phyloP scores from a whole-genome alignment of 2,329 filamentous ascomycete genomes.

The Zymoseptoria tritici region DNA sequence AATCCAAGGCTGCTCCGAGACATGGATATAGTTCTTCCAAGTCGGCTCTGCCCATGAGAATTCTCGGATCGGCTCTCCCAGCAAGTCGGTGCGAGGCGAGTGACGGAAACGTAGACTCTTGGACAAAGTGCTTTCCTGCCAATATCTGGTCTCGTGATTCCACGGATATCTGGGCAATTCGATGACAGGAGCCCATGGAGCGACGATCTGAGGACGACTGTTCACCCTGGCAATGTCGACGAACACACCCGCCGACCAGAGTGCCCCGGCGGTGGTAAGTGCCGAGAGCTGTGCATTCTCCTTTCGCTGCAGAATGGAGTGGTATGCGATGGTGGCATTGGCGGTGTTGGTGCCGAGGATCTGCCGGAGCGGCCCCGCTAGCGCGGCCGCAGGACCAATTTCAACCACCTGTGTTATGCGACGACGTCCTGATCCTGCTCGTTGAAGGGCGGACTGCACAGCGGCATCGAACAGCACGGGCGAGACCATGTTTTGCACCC shows the following conservation, averaged over 20 bases:
- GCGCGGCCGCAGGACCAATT: constrained; percentile 1
- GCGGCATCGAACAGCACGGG: constrained; percentile 4
- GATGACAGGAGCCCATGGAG: not conserved
- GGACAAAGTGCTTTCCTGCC: not conserved
- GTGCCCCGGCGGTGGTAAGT: not conserved
- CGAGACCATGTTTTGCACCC: constrained; percentile 1
- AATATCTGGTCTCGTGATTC: constrained; percentile 1
- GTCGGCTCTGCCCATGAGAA: not conserved
- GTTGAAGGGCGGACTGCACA: constrained; percentile 1
- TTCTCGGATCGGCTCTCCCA: not conserved
- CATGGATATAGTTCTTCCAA: constrained; percentile 20
- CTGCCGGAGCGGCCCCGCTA: not conserved
- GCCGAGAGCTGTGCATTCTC: not conserved
- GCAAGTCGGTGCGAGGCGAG: not conserved
- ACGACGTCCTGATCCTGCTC: not conserved
- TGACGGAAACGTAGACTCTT: not conserved
- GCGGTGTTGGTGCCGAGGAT: not conserved
- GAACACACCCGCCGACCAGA: not conserved
- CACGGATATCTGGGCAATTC: constrained; percentile 2
- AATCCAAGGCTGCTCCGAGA: constrained; percentile 20
- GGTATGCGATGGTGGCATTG: not conserved
- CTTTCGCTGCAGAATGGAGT: not conserved
- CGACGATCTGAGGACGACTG: not conserved
- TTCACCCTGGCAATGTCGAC: not conserved
- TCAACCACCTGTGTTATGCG: not conserved